These are phyloP conservation scores for Grigorovia jiainica DNA, from an alignment of 805 yeast genomes.

Conservation along the genomic window DNA sequence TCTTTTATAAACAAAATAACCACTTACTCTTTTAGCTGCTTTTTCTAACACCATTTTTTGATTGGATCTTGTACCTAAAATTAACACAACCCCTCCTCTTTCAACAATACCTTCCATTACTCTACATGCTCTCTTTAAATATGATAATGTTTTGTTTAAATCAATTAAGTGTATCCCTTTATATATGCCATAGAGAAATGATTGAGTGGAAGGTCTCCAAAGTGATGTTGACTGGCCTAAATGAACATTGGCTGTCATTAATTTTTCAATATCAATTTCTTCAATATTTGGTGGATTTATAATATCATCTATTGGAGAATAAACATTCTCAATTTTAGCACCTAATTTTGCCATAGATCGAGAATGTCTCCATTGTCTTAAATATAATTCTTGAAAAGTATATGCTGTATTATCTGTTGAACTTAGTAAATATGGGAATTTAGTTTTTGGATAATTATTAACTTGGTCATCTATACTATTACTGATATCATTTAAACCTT, in stretches of 20 bases:
- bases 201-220: constrained; percentile 75
- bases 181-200: constrained; percentile 78
- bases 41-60: constrained; percentile 64
- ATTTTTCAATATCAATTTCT: constrained; percentile 55
- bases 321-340: constrained; percentile 49
- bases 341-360: constrained; percentile 51
- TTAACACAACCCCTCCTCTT: constrained; percentile 77
- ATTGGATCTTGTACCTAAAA: constrained; percentile 75
- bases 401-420: constrained; percentile 57
- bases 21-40: constrained; percentile 71
- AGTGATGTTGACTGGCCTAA: constrained; percentile 80
- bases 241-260: constrained; percentile 90
- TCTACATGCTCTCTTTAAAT: constrained; percentile 71
- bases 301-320: constrained; percentile 59
- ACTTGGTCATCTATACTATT: not conserved
- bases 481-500: not conserved
- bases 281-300: constrained; percentile 46
- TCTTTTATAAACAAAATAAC: constrained; percentile 70
- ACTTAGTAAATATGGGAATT: constrained; percentile 48
- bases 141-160: constrained; percentile 68
- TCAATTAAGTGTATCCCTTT: constrained; percentile 89
- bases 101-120: constrained; percentile 77
- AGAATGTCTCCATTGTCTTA: constrained; percentile 62
- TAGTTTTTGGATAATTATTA: constrained; percentile 5
- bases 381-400: constrained; percentile 64